Evolutionary conservation across 768 basidiomycete genomes (phyloP), one percentile per base, ranked within the genome.

Genomic region (Mycena epipterygia): DNA sequence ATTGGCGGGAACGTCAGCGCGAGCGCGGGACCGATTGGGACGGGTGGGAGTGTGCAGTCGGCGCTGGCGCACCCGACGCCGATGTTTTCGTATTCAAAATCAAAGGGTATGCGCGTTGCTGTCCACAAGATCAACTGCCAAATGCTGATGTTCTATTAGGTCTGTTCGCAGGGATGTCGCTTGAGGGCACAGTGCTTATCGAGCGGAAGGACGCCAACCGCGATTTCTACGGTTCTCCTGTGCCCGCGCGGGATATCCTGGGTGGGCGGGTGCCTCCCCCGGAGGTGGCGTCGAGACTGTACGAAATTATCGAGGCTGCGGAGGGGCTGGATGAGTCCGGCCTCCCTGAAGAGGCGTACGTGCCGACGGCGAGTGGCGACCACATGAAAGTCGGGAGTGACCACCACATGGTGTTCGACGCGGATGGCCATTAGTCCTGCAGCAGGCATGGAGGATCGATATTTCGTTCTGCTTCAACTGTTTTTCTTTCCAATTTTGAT

Each of bases 71-170:
- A 97, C 81, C 97, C 97, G 0, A 91, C 97, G 23, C 96, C 96
- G 6, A 97, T 98, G 95, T 99, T 98, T 82, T 95, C 94, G 71
- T 97, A 98, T 80, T 96, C 95, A 13, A 95, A 96, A 81, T 96
- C 95, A 16, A 97, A 96, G 83, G 96, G 95, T 95, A 74, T 67
- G 88, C 77, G 23, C 0, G 7, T 13, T 42, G 27, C 27, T 30
- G 41, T 27, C 27, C 11, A 1, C 5, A 23, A 2, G 1, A 19
- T 4, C n/a, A n/a, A 14, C 23, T 9, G 17, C 48, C 53, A 48
- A 41, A 57, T 37, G 9, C 55, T 60, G 29, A 42, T 49, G 7
- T n/a, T 37, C 23, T 56, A 44, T n/a, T 74, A 94, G 97, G 97
- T 68, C 87, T 99, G 48, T 99, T 96, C 75, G 97, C 97, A 11